phyloP scores from a whole-genome alignment of 106 monocot genomes.

The Acorus gramineus region DNA sequence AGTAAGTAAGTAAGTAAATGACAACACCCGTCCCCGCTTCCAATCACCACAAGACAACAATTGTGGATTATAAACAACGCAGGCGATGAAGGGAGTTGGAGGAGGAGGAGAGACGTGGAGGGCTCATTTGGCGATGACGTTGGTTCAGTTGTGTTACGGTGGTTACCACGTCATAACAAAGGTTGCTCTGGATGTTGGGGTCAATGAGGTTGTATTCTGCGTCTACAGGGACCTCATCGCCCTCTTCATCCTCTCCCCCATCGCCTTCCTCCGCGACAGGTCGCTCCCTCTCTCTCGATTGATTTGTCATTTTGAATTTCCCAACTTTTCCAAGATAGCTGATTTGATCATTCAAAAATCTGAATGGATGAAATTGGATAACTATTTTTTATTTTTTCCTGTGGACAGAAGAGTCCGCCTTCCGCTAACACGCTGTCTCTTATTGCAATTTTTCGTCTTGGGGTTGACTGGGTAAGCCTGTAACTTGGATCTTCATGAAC shows the following conservation, averaged over 20 bases:
- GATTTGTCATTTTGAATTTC: background rate
- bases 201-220: constrained; percentile 55
- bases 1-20: too few relatives aligned
- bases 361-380: background rate
- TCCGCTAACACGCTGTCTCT: constrained; percentile 51
- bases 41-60: too few relatives aligned
- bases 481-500: too few relatives aligned
- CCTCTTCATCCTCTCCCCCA: constrained; percentile 47
- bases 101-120: constrained; percentile 1
- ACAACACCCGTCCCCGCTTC: too few relatives aligned
- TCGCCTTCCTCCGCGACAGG: constrained; percentile 30
- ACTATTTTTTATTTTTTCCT: constrained; percentile 2
- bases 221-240: constrained; percentile 48
- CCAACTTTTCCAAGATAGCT: background rate
- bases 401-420: constrained; percentile 38
- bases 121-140: constrained; percentile 45
- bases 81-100: constrained; percentile 1
- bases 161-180: constrained; percentile 65
- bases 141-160: constrained; percentile 27
- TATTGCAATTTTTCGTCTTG: constrained; percentile 72
- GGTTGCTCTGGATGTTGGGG: constrained; percentile 53
- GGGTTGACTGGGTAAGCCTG: constrained; percentile 69
- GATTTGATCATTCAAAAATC: background rate
- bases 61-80: too few relatives aligned
- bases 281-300: background rate